Conservation (phyloP, 192 early-diverging fungal genomes). For the Coemansia sp. region DNA sequence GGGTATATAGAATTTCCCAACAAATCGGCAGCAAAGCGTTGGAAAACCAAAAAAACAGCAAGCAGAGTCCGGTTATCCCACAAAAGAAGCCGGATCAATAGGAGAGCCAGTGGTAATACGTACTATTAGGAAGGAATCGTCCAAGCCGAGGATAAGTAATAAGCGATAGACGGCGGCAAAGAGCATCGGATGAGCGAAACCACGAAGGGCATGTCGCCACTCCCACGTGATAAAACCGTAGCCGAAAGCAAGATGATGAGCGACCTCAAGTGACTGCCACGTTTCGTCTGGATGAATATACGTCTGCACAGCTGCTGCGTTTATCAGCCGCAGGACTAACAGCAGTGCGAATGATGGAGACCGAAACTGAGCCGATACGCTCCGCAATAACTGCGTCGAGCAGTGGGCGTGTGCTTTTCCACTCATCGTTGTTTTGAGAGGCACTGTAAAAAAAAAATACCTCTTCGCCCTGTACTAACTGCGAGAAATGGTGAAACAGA, state of each 20-base stretch:
- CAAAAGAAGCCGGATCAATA: no score
- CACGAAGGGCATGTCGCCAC: slow-evolving; percentile 80
- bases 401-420: slow-evolving; percentile 6
- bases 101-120: no score
- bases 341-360: slow-evolving; percentile 10
- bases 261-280: slow-evolving; percentile 95
- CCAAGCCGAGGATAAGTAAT: slow-evolving; percentile 61
- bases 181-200: slow-evolving; percentile 78
- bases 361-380: background rate
- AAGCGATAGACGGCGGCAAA: slow-evolving; percentile 78
- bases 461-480: no score
- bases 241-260: slow-evolving; percentile 81
- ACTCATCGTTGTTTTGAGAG: background rate
- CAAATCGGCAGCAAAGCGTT: no score
- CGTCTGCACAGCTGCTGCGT: slow-evolving; percentile 56
- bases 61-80: no score
- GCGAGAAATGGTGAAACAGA: no score
- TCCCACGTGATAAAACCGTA: slow-evolving; percentile 94
- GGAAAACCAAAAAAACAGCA: no score
- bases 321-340: slow-evolving; percentile 35
- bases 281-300: slow-evolving; percentile 95
- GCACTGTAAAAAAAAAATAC: no score
- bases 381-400: background rate
- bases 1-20: no score
- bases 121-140: slow-evolving; percentile 64